Percentiles rank a stretch among this genome's conserved stretches.
phyloP scores from a whole-genome alignment of 2,329 filamentous ascomycete genomes.

The Chaetoscypha palmicola region DNA sequence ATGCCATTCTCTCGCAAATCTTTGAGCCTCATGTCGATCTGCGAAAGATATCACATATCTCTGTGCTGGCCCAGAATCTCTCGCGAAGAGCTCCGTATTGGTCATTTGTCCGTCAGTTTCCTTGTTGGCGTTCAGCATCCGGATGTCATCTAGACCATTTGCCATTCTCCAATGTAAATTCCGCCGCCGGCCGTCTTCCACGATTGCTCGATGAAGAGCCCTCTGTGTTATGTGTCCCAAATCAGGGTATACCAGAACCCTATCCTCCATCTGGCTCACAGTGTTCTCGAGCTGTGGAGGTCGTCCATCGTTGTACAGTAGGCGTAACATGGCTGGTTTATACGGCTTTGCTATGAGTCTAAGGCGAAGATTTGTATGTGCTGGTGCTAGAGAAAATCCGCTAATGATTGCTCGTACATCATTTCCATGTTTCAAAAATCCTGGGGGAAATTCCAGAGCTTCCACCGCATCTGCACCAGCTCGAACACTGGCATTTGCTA shows the following conservation, averaged over 20 bases:
- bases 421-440: conserved; percentile 39
- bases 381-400: conserved; percentile 44
- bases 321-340: conserved; percentile 24
- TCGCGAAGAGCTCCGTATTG: not conserved
- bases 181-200: conserved; percentile 24
- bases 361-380: conserved; percentile 31
- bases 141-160: conserved; percentile 12
- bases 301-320: conserved; percentile 34
- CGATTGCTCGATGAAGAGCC: conserved; percentile 21
- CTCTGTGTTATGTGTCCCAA: conserved; percentile 11
- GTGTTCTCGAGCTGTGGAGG: conserved; percentile 15
- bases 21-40: conserved; percentile 30
- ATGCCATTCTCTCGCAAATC: conserved; percentile 48
- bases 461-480: conserved; percentile 31
- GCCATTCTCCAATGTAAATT: conserved; percentile 30
- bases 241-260: conserved; percentile 27
- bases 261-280: conserved; percentile 19
- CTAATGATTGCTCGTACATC: conserved; percentile 39
- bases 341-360: conserved; percentile 32
- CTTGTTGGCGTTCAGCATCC: conserved; percentile 5
- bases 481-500: conserved; percentile 36
- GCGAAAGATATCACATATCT: conserved; percentile 29
- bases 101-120: conserved; percentile 2
- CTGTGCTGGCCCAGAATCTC: conserved; percentile 8
- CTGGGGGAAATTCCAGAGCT: conserved; percentile 36